Base-by-base conservation (phyloP, 176 grass and related monocot genomes). In the Thalia dealbata region DNA sequence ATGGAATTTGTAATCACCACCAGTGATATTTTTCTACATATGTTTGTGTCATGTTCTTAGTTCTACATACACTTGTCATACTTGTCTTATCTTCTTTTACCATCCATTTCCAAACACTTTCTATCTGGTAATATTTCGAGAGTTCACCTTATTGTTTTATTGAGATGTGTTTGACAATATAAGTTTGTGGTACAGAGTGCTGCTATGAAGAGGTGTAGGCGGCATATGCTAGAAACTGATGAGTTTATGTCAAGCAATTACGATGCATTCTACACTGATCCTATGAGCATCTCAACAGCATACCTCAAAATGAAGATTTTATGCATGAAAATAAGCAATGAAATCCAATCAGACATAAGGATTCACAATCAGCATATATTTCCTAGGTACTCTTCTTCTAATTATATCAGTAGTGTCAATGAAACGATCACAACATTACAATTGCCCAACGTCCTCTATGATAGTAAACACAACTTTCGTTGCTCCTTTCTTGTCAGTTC, bases 281-380 rank as follows among this genome's bases (percentile, higher is more conserved):
- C 85, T 26, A 85, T 97, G 77, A 84, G 81, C 61, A 85, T 91
- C 77, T 88, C 89, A 72, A 81, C 89, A 75, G 89, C 89, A 64
- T 97, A 97, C 82, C 81, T 85, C 43, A 96, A 92, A 87, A 96
- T 96, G 93, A 92, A 96, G 75, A 90, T 69, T 68, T 64, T 96
- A 60, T 96, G 89, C 74, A 75, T 82, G 52, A 90, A 88, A 70
- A 92, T 96, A 81, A 81, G 93, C 82, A 71, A 61, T n/a, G 93
- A 96, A 73, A 96, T 96, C 81, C 82, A 92, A 79, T 89, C 89
- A 78, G 93, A 96, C 74, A 92, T 96, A 55, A 96, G 90, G 69
- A 92, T 96, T 78, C 89, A 96, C 81, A 88, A 88, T 75, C 87
- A 96, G 71, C 88, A 96, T 76, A 78, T 96, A 86, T 86, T 96